Evolutionary conservation across 805 yeast genomes (phyloP), one percentile per base, ranked within the genome.

Genomic region (Teunomyces atbi): DNA sequence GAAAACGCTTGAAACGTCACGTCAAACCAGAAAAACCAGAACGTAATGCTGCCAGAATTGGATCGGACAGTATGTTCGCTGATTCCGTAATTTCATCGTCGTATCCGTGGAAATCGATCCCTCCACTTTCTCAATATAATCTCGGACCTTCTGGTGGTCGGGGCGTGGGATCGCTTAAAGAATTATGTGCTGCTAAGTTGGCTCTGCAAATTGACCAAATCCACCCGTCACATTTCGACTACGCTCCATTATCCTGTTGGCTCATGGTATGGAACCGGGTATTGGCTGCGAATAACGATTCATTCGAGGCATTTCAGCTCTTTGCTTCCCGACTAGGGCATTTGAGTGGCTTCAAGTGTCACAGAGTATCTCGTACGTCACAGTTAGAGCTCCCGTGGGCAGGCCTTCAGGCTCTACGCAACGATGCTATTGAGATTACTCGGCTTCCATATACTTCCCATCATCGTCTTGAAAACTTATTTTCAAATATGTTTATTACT

Each of bases 391-490:
- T 6, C 10, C 18, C 39, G 28, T 19, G 27, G 35, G 27, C 36
- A 16, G 35, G 34, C 30, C 35, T 50, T n/a, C 46, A 45, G 29
- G 20, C 23, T 18, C 28, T 13, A 4, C 45, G 51, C 16, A 46
- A 37, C 15, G 39, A 45, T 20, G 53, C 56, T 1, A 45, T 60
- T 7, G 56, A 51, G 15, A 45, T 50, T 39, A 46, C 50, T 18
- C 46, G 51, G 7, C 45, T 56, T 15, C 59, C 63, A 19, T 44
- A 45, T 13, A 29, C 47, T 20, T 42, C 45, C 16, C 41, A 30
- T 35, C 73, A 71, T 56, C 50, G 77, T 33, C 41, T 72, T 20
- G 76, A 71, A 37, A 69, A 62, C 40, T 33, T 72, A 5, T 69
- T 65, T 45, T 49, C 57, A 18, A 70, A 71, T 46, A 53, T 66